Base-by-base conservation (phyloP, 2,329 filamentous ascomycete genomes). In the Neocatenulostroma microsporum region DNA sequence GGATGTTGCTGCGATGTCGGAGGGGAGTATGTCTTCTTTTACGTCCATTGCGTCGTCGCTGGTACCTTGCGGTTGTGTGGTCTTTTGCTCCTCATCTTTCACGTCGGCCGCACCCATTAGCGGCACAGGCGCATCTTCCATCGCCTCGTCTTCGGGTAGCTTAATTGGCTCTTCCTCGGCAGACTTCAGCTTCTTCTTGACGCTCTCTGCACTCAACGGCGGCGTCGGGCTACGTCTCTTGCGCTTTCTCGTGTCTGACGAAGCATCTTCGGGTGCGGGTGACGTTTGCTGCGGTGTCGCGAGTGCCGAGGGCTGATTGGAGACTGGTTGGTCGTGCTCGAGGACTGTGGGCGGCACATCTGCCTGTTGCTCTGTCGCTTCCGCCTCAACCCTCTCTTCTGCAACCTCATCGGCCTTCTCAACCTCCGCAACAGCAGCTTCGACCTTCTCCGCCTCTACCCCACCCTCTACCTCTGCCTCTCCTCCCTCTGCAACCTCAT, bases 171-270 rank as follows among this genome's bases (percentile, higher is more conserved):
- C 58, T 9, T 21, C 32, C n/a, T 62, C 53, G 15, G 56, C 59
- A 9, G 57, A 53, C 36, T 62, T 62, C 7, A 62, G 45, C 46
- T 64, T 69, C 51, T 71, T 70, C 25, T 54, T 62, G 13, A 66
- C 54, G 4, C 62, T 60, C 23, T 51, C 53, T 19, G 46, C 46
- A 5, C 31, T 45, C 6, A 50, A 9, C 1, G 41, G 37, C 14
- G 55, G 53, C 8, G 52, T 54, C 8, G 53, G 39, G 41, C 51
- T 56, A 4, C 49, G 40, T 14, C 54, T 46, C 36, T 57, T 57
- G n/a, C 54, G 43, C 42, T 57, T 57, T 28, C 51, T 48, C 21
- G 36, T 46, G 23, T 48, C 44, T 8, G 48, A 42, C 3, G 43
- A 37, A 29, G 44, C 42, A 14, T 36, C 37, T 15, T 30, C 24